phyloP scores from a whole-genome alignment of 441 rosid species.

The Pelargonium cotyledonis region DNA sequence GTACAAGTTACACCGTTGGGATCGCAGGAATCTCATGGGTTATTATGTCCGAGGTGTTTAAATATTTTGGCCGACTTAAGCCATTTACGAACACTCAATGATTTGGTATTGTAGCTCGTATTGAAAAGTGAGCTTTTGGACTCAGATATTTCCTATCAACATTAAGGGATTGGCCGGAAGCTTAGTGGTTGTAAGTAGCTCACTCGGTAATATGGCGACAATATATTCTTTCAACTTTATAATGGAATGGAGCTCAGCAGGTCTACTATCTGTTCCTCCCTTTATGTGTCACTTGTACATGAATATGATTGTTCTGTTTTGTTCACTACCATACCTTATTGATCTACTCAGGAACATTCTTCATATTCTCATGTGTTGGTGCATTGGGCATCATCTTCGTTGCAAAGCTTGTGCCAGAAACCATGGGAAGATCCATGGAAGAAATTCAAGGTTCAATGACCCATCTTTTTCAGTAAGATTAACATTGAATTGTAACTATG shows the following conservation, averaged over 20 bases:
- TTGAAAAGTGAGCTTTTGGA: background rate
- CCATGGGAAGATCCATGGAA: background rate
- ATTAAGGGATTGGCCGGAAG: constrained; percentile 54
- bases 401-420: constrained; percentile 7
- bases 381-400: constrained; percentile 14
- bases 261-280: constrained; percentile 16
- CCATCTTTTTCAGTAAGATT: no score
- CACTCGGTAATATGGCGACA: constrained; percentile 41
- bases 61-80: background rate
- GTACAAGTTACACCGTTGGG: constrained; percentile 33
- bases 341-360: constrained; percentile 41
- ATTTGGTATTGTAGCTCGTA: no score
- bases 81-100: background rate
- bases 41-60: constrained; percentile 61
- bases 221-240: constrained; percentile 46
- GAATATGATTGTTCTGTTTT: background rate
- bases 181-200: constrained; percentile 37
- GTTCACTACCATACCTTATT: background rate
- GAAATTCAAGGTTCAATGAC: no score
- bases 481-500: no score
- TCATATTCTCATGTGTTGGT: constrained; percentile 30
- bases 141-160: constrained; percentile 55
- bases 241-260: constrained; percentile 57
- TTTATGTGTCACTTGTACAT: background rate
- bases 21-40: constrained; percentile 56